Evolutionary conservation across 2,329 filamentous ascomycete species (phyloP).

Genomic region (Tolypocladium ovalisporum): DNA sequence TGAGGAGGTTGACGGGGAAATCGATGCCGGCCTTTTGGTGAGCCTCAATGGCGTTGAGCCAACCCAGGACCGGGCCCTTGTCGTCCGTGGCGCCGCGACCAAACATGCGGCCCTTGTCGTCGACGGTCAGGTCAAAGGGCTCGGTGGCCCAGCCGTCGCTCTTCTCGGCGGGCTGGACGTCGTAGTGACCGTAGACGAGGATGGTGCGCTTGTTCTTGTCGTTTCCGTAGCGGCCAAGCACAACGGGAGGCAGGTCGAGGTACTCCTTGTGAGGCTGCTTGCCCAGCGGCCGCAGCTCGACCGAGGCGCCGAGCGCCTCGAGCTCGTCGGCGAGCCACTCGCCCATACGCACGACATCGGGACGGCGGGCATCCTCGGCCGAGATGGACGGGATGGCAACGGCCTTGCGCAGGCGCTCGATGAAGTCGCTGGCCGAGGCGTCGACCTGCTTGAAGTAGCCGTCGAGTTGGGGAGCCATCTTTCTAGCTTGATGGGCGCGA

Average conservation of each 20-base stretch:
- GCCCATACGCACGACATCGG: conserved; percentile 94
- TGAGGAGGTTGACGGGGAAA: conserved; percentile 93
- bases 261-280: conserved; percentile 87
- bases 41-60: conserved; percentile 96
- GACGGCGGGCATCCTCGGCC: conserved; percentile 76
- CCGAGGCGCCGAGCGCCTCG: conserved; percentile 70
- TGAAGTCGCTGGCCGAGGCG: conserved; percentile 66
- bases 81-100: conserved; percentile 94
- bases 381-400: conserved; percentile 96
- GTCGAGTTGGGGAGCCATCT: conserved; percentile 86
- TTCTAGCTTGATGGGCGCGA: conserved; percentile 50
- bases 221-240: conserved; percentile 84
- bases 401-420: conserved; percentile 79
- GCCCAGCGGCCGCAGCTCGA: conserved; percentile 77
- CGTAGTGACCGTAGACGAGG: conserved; percentile 96
- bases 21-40: conserved; percentile 92
- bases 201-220: conserved; percentile 92
- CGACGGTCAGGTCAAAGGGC: conserved; percentile 79
- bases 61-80: conserved; percentile 93
- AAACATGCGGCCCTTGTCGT: conserved; percentile 90
- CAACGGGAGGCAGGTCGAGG: conserved; percentile 83
- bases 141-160: conserved; percentile 94
- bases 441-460: conserved; percentile 91
- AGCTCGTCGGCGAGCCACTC: conserved; percentile 81
- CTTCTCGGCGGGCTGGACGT: conserved; percentile 89